Conservation (phyloP, 768 basidiomycete genomes). For the Sistotremastrum suecicum region DNA sequence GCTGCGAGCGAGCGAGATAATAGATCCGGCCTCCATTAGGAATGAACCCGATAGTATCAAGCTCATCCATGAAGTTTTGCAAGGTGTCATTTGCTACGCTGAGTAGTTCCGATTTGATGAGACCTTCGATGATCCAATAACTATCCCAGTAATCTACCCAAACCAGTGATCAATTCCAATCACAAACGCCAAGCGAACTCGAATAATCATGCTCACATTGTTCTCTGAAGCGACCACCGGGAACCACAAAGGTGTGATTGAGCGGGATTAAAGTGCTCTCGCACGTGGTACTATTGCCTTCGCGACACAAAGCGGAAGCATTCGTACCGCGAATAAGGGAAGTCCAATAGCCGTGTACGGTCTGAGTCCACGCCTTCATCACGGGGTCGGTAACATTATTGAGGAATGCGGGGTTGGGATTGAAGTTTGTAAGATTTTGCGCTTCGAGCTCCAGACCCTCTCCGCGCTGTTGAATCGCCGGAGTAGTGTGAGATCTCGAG, state of each 20-base stretch:
- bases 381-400: conserved; percentile 55
- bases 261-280: conserved; percentile 80
- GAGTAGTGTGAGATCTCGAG: neutral
- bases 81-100: conserved; percentile 61
- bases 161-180: neutral
- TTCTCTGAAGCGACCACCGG: conserved; percentile 76
- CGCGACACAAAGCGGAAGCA: conserved; percentile 45
- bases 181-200: neutral
- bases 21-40: conserved; percentile 92
- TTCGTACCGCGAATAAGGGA: conserved; percentile 70
- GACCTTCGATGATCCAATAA: conserved; percentile 79
- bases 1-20: conserved; percentile 84
- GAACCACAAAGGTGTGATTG: conserved; percentile 84
- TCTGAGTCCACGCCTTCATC: conserved; percentile 54
- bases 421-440: conserved; percentile 47
- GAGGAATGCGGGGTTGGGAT: conserved; percentile 48
- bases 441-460: conserved; percentile 77
- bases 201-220: conserved; percentile 46
- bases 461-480: conserved; percentile 25
- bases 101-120: conserved; percentile 69
- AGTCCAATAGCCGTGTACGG: conserved; percentile 80
- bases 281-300: conserved; percentile 26
- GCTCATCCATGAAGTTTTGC: conserved; percentile 92
- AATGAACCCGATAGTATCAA: conserved; percentile 75
- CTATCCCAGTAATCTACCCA: conserved; percentile 46